Conservation (phyloP, 2,329 filamentous ascomycete species). For the Fusarium sp. region DNA sequence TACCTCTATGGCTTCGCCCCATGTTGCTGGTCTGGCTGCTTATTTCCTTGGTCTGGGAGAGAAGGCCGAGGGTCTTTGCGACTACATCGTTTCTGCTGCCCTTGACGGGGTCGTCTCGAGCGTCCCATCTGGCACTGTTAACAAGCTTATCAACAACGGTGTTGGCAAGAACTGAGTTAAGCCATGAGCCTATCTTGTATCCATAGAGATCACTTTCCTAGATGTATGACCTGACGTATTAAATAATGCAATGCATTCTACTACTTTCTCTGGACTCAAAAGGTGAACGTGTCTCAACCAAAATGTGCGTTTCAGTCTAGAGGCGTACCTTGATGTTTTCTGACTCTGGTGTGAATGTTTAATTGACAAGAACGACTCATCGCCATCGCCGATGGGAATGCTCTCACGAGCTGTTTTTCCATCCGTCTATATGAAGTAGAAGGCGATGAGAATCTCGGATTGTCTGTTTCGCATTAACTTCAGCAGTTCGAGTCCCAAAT, state of each 20-base stretch:
- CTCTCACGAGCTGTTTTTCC: too few relatives aligned
- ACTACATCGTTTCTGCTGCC: conserved; percentile 39
- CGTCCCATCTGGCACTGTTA: conserved; percentile 31
- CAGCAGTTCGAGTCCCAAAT: too few relatives aligned
- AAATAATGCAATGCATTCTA: conserved; percentile 9
- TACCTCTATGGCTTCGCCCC: conserved; percentile 62
- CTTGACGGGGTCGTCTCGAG: conserved; percentile 27
- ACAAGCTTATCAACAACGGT: conserved; percentile 44
- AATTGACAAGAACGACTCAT: too few relatives aligned
- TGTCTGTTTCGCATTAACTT: too few relatives aligned
- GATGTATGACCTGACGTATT: conserved; percentile 27
- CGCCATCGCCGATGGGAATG: too few relatives aligned
- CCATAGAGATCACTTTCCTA: conserved; percentile 11
- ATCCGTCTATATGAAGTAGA: too few relatives aligned
- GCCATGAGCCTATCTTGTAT: background rate
- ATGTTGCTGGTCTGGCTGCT: conserved; percentile 60
- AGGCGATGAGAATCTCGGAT: too few relatives aligned
- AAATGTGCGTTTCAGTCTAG: too few relatives aligned
- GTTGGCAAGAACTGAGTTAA: conserved; percentile 20
- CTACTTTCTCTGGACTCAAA: background rate
- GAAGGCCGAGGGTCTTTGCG: conserved; percentile 40
- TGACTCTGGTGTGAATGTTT: too few relatives aligned
- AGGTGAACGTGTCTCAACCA: background rate
- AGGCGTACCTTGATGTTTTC: too few relatives aligned
- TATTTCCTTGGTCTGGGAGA: conserved; percentile 58